Evolutionary conservation across 1,284 basidiomycete genomes (phyloP).

Genomic region (Exsudoporus floridanus): DNA sequence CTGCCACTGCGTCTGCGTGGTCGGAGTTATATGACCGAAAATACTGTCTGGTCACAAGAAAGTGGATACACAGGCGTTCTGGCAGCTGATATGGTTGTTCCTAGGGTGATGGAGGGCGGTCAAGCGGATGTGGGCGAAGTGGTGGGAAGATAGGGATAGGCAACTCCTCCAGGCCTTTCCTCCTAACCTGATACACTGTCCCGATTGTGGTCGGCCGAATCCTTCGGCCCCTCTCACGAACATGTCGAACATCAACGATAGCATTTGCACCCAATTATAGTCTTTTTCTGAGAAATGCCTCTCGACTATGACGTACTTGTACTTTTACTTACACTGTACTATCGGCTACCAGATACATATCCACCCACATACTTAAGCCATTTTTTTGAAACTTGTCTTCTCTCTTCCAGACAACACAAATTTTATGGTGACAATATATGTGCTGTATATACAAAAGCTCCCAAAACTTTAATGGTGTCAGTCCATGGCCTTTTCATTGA

Average conservation of each 20-base stretch:
- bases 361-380: too few relatives aligned
- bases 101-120: background rate
- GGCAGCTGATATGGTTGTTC: background rate
- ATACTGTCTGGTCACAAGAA: conserved; percentile 30
- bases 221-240: conserved; percentile 5
- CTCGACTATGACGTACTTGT: background rate
- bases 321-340: background rate
- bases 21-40: conserved; percentile 11
- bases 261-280: conserved; percentile 1
- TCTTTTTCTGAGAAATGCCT: conserved; percentile 4
- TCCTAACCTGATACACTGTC: background rate
- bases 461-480: too few relatives aligned
- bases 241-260: background rate
- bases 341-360: too few relatives aligned
- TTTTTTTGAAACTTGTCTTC: too few relatives aligned
- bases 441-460: too few relatives aligned
- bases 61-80: conserved; percentile 10
- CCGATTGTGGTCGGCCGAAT: background rate
- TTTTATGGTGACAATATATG: too few relatives aligned
- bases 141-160: conserved; percentile 1
- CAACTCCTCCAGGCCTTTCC: background rate
- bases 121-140: background rate
- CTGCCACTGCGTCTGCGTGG: background rate
- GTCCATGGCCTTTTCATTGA: too few relatives aligned
- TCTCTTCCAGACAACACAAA: too few relatives aligned